phyloP scores from a whole-genome alignment of 495 filamentous ascomycete genomes.

The Talaromyces proteolyticus region DNA sequence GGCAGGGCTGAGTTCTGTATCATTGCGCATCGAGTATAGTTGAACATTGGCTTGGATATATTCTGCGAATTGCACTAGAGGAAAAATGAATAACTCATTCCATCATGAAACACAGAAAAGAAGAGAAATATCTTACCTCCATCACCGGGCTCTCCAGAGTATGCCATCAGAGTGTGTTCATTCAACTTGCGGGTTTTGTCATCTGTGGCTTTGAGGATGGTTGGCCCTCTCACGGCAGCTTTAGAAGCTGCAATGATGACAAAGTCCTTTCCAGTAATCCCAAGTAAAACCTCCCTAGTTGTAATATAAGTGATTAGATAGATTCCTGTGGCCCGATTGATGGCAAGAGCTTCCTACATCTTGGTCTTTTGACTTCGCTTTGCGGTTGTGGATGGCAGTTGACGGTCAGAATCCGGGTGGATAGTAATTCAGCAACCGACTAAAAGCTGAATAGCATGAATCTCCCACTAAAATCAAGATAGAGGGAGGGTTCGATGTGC shows the following conservation, averaged over 20 bases:
- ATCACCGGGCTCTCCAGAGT: constrained; percentile 91
- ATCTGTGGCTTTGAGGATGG: constrained; percentile 91
- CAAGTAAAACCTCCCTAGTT: constrained; percentile 91
- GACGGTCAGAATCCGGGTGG: too few species aligned
- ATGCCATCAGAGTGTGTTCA: constrained; percentile 93
- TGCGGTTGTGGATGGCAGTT: not conserved
- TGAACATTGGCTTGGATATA: constrained; percentile 98
- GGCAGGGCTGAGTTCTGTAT: constrained; percentile 79
- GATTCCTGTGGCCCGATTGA: too few species aligned
- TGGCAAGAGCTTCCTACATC: constrained; percentile 14
- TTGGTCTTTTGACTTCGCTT: not conserved
- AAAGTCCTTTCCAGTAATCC: constrained; percentile 98
- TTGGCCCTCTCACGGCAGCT: constrained; percentile 93
- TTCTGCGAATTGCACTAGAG: constrained; percentile 95
- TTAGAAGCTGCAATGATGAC: constrained; percentile 96
- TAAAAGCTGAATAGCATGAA: too few species aligned
- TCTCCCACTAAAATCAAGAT: not conserved
- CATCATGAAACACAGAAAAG: not conserved
- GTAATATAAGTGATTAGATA: constrained; percentile 1
- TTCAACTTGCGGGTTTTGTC: constrained; percentile 93
- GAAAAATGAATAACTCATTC: constrained; percentile 21
- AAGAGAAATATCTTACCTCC: constrained; percentile 58
- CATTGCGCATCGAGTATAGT: constrained; percentile 97
- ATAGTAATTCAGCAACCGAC: too few species aligned
- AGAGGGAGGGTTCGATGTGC: not conserved